Base-by-base conservation (phyloP, 306 rosid genomes). In the Prunus dulcis region DNA sequence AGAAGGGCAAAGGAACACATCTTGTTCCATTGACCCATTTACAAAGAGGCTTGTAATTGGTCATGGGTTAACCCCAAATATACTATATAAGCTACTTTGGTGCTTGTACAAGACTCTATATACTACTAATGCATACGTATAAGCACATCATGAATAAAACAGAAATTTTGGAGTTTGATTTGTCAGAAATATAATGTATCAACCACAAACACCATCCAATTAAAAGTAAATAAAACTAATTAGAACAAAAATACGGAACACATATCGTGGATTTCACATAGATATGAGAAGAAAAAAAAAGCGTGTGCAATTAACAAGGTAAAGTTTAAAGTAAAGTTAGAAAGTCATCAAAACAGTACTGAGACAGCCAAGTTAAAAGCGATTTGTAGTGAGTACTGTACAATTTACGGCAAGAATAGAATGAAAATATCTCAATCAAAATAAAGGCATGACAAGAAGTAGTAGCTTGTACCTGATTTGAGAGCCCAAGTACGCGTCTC, bases 391-490 rank as follows among this genome's bases (percentile, higher is more conserved):
- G 46, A 65, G 72, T 6, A 61, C 63, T 50, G 82, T 53, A 69
- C 69, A 67, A 51, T 61, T 12, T 7, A 6, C 19, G 61, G 71
- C 53, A 22, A 18, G 60, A 32, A 52, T 5, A 32, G 15, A 68
- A 62, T 47, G 50, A 62, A 60, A 75, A 22, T 9, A 76, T 43
- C 22, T 34, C 13, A n/a, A 69, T 60, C 80, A 30, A 68, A 43
- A 46, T 2, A 58, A 45, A 61, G 53, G 17, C 18, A 22, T n/a
- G 41, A 34, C 8, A 34, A 5, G 20, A 61, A 13, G 41, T 5
- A 4, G 52, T 73, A 25, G 47, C 55, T 32, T 68, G 74, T 9
- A 76, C 77, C 84, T 69, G 46, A 76, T 9, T 86, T 75, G 83
- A 72, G 41, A 75, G 65, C 82, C 51, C 4, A 38, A 34, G 71